Base-by-base conservation (phyloP, 2,329 filamentous ascomycete species). In the Alternaria rosae region DNA sequence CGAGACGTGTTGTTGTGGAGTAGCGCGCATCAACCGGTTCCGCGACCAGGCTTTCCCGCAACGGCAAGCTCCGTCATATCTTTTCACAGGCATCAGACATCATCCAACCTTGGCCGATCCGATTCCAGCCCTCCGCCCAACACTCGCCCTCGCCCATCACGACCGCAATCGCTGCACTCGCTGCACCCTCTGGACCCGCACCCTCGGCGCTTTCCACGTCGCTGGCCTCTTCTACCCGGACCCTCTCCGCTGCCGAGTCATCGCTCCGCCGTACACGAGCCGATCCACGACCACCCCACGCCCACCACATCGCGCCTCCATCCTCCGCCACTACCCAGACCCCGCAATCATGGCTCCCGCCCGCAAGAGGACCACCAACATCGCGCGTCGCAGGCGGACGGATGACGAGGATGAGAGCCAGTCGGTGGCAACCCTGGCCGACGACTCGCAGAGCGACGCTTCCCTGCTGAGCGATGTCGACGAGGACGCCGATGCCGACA, bases 381-480 rank as follows among this genome's bases (percentile, higher is more conserved):
- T 80, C 58, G 72, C 76, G 61, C 76, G 78, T 64, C 78, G 78
- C 65, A 65, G 79, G 69, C 72, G 78, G 54, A 71, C 78, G 45
- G 78, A 80, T 54, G 79, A 81, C 50, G 79, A 81, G 53, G 76
- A 75, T 57, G 77, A 80, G 63, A 77, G 70, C 61, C 66, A 65
- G 54, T 78, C 77, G 30, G 75, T 85, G 62, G 82, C 81, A 54
- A 85, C 82, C 57, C 68, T 85, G 59, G 85, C 86, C 53, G 87
- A 88, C 68, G 88, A 89, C 74, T 89, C 88, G 42, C 80, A 88
- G 78, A 90, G 87, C 76, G 88, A 89, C 75, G 84, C 82, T 38
- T 89, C 88, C 12, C 79, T 83, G 21, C 81, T 84, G 65, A 89
- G 83, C 69, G 85, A 88, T 63, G 81, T 81, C 47, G 86, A 88